Percentiles rank a stretch among this genome's conserved stretches.
Conservation (phyloP, 345 rosid species). For the Gossypium sturtianum region DNA sequence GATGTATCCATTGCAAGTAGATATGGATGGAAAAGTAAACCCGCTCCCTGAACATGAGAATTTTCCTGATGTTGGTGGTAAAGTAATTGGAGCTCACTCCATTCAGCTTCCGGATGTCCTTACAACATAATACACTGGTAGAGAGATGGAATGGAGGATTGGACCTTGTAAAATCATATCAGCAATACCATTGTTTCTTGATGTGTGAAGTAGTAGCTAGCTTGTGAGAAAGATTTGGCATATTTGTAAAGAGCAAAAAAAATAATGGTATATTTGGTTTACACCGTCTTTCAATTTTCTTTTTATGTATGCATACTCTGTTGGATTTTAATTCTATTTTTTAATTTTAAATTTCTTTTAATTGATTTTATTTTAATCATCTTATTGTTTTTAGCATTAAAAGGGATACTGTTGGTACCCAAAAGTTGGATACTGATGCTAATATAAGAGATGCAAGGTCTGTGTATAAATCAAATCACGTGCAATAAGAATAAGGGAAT, state of each 20-base stretch:
- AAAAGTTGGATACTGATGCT: too few species aligned
- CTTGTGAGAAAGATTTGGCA: not conserved
- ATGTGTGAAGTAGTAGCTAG: not conserved
- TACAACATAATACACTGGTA: constrained; percentile 50
- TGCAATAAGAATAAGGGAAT: too few species aligned
- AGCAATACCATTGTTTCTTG: not conserved
- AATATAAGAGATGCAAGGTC: too few species aligned
- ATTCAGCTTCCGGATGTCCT: constrained; percentile 53
- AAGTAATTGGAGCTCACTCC: constrained; percentile 60
- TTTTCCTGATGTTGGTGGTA: constrained; percentile 93
- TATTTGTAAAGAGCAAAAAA: not conserved
- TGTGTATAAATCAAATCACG: too few species aligned
- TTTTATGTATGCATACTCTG: not conserved
- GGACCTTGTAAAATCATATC: constrained; percentile 5
- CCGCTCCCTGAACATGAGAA: constrained; percentile 52
- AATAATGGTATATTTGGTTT: not conserved
- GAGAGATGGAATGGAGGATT: not conserved
- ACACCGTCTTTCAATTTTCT: not conserved
- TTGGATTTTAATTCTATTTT: not conserved
- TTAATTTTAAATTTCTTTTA: too few species aligned
- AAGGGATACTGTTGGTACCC: not conserved
- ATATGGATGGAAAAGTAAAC: constrained; percentile 47
- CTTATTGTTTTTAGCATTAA: not conserved
- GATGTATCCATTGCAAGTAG: constrained; percentile 64
- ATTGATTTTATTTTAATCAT: not conserved